phyloP scores from a whole-genome alignment of 768 basidiomycete genomes.

The Coprinopsis marcescibilis region DNA sequence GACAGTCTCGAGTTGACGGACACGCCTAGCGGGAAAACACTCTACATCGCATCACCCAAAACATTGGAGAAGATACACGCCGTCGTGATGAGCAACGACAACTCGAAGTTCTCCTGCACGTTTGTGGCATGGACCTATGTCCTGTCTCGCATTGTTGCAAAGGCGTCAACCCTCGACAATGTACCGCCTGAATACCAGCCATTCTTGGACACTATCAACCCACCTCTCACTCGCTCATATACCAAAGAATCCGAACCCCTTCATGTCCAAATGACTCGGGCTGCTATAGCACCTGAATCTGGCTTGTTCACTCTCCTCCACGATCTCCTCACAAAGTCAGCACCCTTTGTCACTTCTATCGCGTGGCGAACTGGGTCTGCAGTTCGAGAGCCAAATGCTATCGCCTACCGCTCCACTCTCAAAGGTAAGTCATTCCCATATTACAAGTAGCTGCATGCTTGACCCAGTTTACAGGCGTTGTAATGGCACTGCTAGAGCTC shows the following conservation, averaged over 20 bases:
- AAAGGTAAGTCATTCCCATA: slow-evolving; percentile 53
- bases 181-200: slow-evolving; percentile 48
- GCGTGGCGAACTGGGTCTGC: slow-evolving; percentile 67
- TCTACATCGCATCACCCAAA: slow-evolving; percentile 58
- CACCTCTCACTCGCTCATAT: slow-evolving; percentile 34
- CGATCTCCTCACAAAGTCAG: slow-evolving; percentile 59
- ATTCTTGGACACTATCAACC: slow-evolving; percentile 50
- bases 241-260: slow-evolving; percentile 55
- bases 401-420: slow-evolving; percentile 74
- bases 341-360: slow-evolving; percentile 68
- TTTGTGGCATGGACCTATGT: slow-evolving; percentile 85
- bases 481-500: slow-evolving; percentile 70
- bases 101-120: slow-evolving; percentile 62
- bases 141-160: slow-evolving; percentile 53
- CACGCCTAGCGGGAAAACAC: slow-evolving; percentile 38
- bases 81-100: slow-evolving; percentile 51
- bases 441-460: slow-evolving; percentile 3
- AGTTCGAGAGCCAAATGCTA: slow-evolving; percentile 69
- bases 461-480: slow-evolving; percentile 48
- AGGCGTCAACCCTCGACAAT: slow-evolving; percentile 40
- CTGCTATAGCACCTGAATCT: slow-evolving; percentile 50
- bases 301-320: slow-evolving; percentile 55
- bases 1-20: slow-evolving; percentile 46
- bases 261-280: slow-evolving; percentile 51
- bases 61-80: slow-evolving; percentile 64